Conservation (phyloP, 805 yeast species). For the Metschnikowia amazonensis region DNA sequence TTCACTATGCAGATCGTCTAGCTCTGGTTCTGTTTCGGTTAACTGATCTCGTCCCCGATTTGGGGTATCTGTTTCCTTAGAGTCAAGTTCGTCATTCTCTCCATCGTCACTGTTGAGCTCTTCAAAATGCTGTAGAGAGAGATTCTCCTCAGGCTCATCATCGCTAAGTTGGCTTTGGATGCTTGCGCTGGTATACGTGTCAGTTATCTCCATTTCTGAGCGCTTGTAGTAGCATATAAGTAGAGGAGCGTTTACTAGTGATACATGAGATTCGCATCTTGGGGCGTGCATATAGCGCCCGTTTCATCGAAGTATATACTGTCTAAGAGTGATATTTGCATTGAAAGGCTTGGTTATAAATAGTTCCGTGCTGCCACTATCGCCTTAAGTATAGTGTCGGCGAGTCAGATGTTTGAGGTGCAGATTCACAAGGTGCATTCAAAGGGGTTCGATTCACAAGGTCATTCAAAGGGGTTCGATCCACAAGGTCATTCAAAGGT, state of each 20-base stretch:
- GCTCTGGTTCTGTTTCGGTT: too few species aligned
- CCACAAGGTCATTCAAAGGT: too few species aligned
- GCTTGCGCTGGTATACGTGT: not conserved
- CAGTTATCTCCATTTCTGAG: not conserved
- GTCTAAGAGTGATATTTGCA: not conserved
- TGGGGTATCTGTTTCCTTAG: not conserved
- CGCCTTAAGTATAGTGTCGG: not conserved
- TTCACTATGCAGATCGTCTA: too few species aligned
- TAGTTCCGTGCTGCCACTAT: not conserved
- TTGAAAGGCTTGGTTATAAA: not conserved
- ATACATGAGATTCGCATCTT: not conserved
- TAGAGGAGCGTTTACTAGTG: not conserved
- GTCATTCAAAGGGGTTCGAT: too few species aligned
- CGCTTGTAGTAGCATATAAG: not conserved
- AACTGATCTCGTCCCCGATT: too few species aligned
- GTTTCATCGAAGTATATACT: not conserved
- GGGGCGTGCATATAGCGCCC: not conserved
- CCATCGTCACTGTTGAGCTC: conserved; percentile 6
- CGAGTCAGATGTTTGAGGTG: conserved; percentile 24
- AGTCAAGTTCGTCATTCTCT: not conserved
- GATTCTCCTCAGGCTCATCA: not conserved
- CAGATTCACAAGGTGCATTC: too few species aligned
- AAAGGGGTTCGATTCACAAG: too few species aligned
- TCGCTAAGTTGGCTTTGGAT: not conserved
- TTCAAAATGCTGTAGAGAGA: conserved; percentile 2